Percentiles rank a stretch among this genome's conserved stretches.
Evolutionary conservation across 2,329 filamentous ascomycete genomes (phyloP).

Genomic region (Chaetomium sp.): DNA sequence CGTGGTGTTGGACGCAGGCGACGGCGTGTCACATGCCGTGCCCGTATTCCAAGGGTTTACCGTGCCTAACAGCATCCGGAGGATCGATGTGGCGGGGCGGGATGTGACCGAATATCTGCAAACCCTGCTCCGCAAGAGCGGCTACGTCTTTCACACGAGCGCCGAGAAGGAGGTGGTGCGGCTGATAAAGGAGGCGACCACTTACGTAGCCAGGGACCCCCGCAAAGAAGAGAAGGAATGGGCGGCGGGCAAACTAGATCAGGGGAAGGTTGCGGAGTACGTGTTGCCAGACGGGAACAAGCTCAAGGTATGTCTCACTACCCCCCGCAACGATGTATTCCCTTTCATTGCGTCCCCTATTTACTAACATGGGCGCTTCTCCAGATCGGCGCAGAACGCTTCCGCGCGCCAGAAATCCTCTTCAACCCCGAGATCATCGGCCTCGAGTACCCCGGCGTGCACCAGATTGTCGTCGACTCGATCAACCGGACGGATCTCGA

Average conservation of each 20-base stretch:
- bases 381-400: constrained; percentile 88
- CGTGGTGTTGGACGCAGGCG: constrained; percentile 91
- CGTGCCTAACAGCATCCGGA: constrained; percentile 90
- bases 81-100: constrained; percentile 93
- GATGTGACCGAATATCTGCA: constrained; percentile 97
- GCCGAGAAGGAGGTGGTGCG: constrained; percentile 99
- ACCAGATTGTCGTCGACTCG: constrained; percentile 96
- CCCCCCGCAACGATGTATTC: not conserved
- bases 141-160: constrained; percentile 94
- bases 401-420: constrained; percentile 93
- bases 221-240: constrained; percentile 97
- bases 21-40: constrained; percentile 95
- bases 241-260: constrained; percentile 75
- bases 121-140: constrained; percentile 84
- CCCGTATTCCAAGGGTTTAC: constrained; percentile 98
- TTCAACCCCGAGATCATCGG: constrained; percentile 98
- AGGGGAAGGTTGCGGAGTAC: constrained; percentile 82
- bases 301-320: constrained; percentile 65
- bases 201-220: constrained; percentile 88
- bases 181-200: constrained; percentile 92
- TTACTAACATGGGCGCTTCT: not conserved
- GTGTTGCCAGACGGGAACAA: constrained; percentile 89
- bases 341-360: not conserved
- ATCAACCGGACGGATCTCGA: constrained; percentile 96
- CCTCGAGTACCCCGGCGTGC: constrained; percentile 92